These are phyloP conservation scores for Globisporangium sylvaticum DNA, from an alignment of 352 stramenopile species.

Conservation along the genomic window DNA sequence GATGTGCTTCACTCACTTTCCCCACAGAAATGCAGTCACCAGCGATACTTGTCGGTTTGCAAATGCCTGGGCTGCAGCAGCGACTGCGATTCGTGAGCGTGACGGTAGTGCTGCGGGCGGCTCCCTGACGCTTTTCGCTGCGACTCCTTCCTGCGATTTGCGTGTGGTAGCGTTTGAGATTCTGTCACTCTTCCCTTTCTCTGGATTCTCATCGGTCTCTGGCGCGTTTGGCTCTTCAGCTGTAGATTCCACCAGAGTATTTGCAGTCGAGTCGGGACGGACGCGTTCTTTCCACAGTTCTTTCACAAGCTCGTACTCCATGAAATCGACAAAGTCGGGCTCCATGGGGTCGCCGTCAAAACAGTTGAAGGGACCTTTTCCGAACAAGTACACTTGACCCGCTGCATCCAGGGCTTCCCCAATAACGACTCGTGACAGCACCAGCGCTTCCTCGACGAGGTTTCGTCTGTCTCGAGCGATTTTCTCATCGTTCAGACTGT, in stretches of 20 bases:
- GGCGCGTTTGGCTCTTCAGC: not conserved
- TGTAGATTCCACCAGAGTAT: not conserved
- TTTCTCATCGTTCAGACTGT: conserved; percentile 43
- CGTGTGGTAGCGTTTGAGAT: not conserved
- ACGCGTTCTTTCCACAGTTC: conserved; percentile 61
- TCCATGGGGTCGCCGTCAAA: conserved; percentile 54
- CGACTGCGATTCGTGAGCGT: conserved; percentile 32
- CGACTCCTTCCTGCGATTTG: not conserved
- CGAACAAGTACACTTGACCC: conserved; percentile 78
- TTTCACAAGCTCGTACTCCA: conserved; percentile 55
- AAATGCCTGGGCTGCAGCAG: conserved; percentile 48
- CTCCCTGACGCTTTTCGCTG: not conserved
- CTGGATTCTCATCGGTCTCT: not conserved
- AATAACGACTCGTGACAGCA: conserved; percentile 41
- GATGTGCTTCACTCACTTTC: conserved; percentile 54
- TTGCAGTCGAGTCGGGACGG: conserved; percentile 18
- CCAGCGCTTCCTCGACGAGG: conserved; percentile 44
- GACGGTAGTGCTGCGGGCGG: conserved; percentile 10
- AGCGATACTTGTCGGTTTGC: conserved; percentile 47
- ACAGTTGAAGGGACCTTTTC: conserved; percentile 54
- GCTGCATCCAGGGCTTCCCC: conserved; percentile 62
- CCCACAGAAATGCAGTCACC: conserved; percentile 70
- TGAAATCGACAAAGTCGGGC: conserved; percentile 72
- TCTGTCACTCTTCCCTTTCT: not conserved
- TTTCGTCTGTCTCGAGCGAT: conserved; percentile 39